Base-by-base conservation (phyloP, 768 basidiomycete species). In the Rhizopogon roseolus region DNA sequence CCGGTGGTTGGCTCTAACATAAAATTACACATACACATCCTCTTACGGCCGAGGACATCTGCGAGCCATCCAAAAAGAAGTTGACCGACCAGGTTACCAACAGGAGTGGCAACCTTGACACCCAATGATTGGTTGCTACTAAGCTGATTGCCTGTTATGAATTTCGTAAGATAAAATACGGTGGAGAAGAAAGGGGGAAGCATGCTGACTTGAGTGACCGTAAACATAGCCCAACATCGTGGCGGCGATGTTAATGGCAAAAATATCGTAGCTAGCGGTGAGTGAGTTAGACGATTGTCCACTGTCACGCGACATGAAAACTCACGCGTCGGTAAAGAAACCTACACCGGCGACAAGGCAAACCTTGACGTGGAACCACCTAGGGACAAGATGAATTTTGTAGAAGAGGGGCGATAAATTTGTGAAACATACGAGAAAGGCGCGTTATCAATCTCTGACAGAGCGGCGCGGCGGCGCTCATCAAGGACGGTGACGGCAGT, bases 401-500 rank as follows among this genome's bases (percentile, higher is more conserved):
- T 7, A 28, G 6, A 22, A 32, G 5, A 34, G 6, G 4, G 16
- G 4, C 39, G 32, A 41, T 45, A 52, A 66, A 6, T 10, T 16
- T 48, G n/a, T 8, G 53, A 44, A 8, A 64, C 86, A 51, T 66
- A 90, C 88, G 85, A 85, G 71, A 95, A 95, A 41, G 76, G 74
- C 41, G 93, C 93, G 56, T 89, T 85, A 71, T 96, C 93, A 56
- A 96, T 81, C 67, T 95, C 90, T 11, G 85, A 80, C 40, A 97
- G 78, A 32, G 94, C 93, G 36, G 82, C 84, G 16, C 88, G 80
- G 57, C 93, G 83, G 48, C 84, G 81, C 66, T 88, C 82, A 64
- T 88, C 85, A 41, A 90, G 79, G 13, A 61, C 66, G 57, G 67
- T 27, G 62, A 74, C 58, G 62, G 74, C 56, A 64, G 66, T 1